phyloP scores from a whole-genome alignment of 331 rosid genomes.

The Acacia concinna region DNA sequence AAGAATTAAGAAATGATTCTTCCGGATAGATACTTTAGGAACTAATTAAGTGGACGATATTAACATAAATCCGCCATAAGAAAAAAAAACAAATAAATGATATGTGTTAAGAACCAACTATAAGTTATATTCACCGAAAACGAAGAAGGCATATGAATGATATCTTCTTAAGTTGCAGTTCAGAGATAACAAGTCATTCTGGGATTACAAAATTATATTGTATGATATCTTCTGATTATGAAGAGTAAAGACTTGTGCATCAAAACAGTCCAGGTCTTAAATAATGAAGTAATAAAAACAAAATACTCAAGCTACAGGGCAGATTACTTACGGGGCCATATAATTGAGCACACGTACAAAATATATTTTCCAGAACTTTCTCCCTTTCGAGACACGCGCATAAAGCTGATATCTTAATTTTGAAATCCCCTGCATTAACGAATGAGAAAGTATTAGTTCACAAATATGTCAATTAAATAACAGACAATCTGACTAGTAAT shows the following conservation, averaged over 20 bases:
- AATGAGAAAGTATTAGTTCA: conserved; percentile 13
- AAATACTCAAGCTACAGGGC: conserved; percentile 21
- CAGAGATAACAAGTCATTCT: neutral
- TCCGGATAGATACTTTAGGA: neutral
- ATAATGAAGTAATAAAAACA: too few species aligned
- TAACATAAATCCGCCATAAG: neutral
- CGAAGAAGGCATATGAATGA: neutral
- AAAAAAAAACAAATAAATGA: neutral
- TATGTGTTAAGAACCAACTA: neutral
- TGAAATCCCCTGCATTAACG: conserved; percentile 62
- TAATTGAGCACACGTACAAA: conserved; percentile 57
- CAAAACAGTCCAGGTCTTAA: neutral
- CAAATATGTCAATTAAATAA: neutral
- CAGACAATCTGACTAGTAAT: too few species aligned
- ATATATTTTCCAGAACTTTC: conserved; percentile 78
- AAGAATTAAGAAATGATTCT: neutral
- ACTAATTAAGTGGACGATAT: neutral
- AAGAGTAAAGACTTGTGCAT: neutral
- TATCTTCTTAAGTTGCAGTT: neutral
- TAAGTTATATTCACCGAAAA: too few species aligned
- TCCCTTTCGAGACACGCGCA: conserved; percentile 71
- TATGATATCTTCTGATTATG: neutral
- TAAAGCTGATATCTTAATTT: conserved; percentile 65
- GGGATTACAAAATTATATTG: neutral
- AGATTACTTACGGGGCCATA: conserved; percentile 57